phyloP scores from a whole-genome alignment of 208 protist genomes.

The Strigomonas galati region DNA sequence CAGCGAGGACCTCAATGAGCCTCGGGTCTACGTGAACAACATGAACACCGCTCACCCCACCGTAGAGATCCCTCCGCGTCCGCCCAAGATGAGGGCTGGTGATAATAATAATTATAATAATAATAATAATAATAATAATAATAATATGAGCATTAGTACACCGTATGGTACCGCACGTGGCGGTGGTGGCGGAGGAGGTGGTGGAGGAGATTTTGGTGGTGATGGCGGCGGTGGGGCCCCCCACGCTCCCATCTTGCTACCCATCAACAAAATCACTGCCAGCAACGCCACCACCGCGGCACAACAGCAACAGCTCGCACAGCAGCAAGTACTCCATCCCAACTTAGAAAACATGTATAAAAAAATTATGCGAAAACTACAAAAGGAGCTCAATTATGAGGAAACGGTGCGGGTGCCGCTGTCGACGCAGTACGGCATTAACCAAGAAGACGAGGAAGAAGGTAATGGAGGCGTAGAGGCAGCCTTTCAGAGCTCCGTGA shows the following conservation, averaged over 20 bases:
- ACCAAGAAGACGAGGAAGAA: slow-evolving; percentile 18
- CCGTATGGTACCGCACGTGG: not conserved
- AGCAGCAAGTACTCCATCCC: slow-evolving; percentile 36
- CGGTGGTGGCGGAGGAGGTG: not conserved
- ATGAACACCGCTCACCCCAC: slow-evolving; percentile 71
- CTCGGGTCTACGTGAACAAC: slow-evolving; percentile 84
- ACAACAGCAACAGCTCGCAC: too few species aligned
- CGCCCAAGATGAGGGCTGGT: slow-evolving; percentile 8
- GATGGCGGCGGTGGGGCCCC: not conserved
- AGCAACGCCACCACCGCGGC: too few species aligned
- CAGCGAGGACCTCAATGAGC: slow-evolving; percentile 24
- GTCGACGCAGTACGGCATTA: slow-evolving; percentile 65
- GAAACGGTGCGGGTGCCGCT: slow-evolving; percentile 46
- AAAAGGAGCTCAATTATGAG: slow-evolving; percentile 79
- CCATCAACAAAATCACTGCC: not conserved
- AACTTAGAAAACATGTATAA: slow-evolving; percentile 76
- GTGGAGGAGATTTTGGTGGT: not conserved
- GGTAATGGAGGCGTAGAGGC: not conserved
- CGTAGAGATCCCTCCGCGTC: slow-evolving; percentile 40
- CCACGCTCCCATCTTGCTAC: not conserved
- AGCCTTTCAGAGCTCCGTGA: too few species aligned
- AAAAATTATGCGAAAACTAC: slow-evolving; percentile 81
- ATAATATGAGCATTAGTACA: not conserved
- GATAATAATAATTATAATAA: not conserved
- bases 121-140: not conserved